Conservation (phyloP, 106 monocot species). For the Dioscorea zingiberensis region DNA sequence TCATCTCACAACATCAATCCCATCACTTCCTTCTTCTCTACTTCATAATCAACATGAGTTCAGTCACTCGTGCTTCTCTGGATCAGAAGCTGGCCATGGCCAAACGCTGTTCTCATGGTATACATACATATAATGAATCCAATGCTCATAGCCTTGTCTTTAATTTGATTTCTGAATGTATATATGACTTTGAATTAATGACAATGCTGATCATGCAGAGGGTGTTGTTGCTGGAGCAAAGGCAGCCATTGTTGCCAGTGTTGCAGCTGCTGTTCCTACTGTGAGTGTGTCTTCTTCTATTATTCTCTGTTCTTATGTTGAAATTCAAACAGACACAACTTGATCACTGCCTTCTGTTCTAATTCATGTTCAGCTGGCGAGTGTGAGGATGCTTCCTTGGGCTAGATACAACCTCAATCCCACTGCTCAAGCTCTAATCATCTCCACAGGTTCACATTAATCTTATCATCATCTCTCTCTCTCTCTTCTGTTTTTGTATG, state of each 20-base stretch:
- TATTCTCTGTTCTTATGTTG: no score
- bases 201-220: conserved; percentile 39
- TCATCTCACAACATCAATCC: background rate
- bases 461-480: background rate
- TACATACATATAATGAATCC: no score
- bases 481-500: no score
- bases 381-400: conserved; percentile 90
- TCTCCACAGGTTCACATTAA: conserved; percentile 55
- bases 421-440: conserved; percentile 86
- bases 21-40: background rate
- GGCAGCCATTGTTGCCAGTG: conserved; percentile 60
- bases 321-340: no score
- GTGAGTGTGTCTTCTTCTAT: conserved; percentile 8
- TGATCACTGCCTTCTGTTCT: background rate
- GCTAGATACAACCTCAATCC: conserved; percentile 71
- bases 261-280: conserved; percentile 75
- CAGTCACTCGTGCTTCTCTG: conserved; percentile 3
- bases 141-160: no score
- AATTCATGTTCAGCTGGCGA: conserved; percentile 47
- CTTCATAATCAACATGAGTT: conserved; percentile 1
- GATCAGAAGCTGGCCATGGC: conserved; percentile 34
- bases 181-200: background rate
- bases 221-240: conserved; percentile 85
- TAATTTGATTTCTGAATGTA: background rate
- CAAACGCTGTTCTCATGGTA: conserved; percentile 37